phyloP scores from a whole-genome alignment of 768 basidiomycete species.

The Butyriboletus loyo region DNA sequence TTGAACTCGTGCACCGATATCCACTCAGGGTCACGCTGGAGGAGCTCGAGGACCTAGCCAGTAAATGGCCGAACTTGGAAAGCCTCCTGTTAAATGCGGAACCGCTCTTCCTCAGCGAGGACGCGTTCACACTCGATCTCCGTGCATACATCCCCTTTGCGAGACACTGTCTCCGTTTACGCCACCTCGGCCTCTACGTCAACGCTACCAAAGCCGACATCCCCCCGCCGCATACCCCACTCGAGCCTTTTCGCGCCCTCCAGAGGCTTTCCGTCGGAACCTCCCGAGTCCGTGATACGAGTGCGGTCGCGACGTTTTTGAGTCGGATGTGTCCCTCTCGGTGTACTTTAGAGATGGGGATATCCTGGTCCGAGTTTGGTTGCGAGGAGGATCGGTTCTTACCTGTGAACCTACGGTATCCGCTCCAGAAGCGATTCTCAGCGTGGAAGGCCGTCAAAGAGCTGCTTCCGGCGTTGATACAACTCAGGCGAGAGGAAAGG shows the following conservation, averaged over 20 bases:
- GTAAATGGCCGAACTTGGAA: conserved; percentile 44
- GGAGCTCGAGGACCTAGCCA: conserved; percentile 46
- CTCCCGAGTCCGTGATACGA: conserved; percentile 43
- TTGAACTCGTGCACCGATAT: conserved; percentile 32
- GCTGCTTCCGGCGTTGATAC: conserved; percentile 43
- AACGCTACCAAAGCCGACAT: conserved; percentile 30
- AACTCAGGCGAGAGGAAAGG: conserved; percentile 44
- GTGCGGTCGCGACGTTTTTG: conserved; percentile 49
- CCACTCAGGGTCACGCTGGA: conserved; percentile 35
- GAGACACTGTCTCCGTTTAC: conserved; percentile 36
- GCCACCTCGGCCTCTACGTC: conserved; percentile 37
- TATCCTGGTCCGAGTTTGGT: conserved; percentile 43
- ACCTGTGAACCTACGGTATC: background rate
- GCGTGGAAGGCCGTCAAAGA: conserved; percentile 43
- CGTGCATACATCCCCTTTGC: conserved; percentile 40
- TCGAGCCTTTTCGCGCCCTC: conserved; percentile 22
- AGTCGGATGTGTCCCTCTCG: conserved; percentile 47
- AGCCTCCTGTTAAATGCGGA: conserved; percentile 46
- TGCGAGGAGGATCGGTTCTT: conserved; percentile 11
- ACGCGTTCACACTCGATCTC: conserved; percentile 33
- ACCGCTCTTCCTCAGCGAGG: conserved; percentile 32
- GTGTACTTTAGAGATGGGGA: conserved; percentile 43
- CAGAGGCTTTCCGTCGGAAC: conserved; percentile 45
- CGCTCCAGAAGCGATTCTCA: conserved; percentile 24
- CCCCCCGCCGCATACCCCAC: background rate